These are phyloP conservation scores for Chlamydomonas asymmetrica DNA, from an alignment of 139 green algal genomes.

Conservation along the genomic window DNA sequence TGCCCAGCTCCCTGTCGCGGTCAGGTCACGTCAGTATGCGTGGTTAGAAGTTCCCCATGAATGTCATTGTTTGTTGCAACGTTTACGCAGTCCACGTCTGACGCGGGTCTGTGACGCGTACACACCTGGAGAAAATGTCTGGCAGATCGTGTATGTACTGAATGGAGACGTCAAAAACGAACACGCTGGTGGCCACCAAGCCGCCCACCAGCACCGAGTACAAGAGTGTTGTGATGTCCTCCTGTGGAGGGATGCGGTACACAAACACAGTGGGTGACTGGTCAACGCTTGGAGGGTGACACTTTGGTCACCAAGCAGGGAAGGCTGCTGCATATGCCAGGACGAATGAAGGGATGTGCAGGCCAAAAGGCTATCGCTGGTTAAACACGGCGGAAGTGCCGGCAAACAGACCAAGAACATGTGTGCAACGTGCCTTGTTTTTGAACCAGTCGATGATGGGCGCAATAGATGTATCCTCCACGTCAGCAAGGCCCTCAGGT, in stretches of 20 bases:
- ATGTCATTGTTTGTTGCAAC: too few relatives aligned
- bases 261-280: too few relatives aligned
- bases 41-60: too few relatives aligned
- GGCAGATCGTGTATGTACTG: constrained; percentile 67
- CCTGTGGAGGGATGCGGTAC: neutral
- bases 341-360: too few relatives aligned
- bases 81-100: too few relatives aligned
- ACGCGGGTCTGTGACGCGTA: neutral
- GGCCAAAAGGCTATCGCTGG: too few relatives aligned
- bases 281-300: too few relatives aligned
- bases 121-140: constrained; percentile 49
- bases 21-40: too few relatives aligned
- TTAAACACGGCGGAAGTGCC: too few relatives aligned
- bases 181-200: constrained; percentile 56
- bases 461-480: constrained; percentile 21
- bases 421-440: constrained; percentile 25
- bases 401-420: neutral
- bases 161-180: constrained; percentile 61
- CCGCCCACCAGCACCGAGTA: constrained; percentile 46
- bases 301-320: neutral
- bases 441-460: constrained; percentile 30
- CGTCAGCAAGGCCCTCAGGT: constrained; percentile 43
- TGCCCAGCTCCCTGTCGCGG: constrained; percentile 41
- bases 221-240: constrained; percentile 42
- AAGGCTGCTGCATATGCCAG: too few relatives aligned